These are phyloP conservation scores for Anthracocystis walkeri DNA, from an alignment of 1,284 basidiomycete genomes.

Conservation along the genomic window DNA sequence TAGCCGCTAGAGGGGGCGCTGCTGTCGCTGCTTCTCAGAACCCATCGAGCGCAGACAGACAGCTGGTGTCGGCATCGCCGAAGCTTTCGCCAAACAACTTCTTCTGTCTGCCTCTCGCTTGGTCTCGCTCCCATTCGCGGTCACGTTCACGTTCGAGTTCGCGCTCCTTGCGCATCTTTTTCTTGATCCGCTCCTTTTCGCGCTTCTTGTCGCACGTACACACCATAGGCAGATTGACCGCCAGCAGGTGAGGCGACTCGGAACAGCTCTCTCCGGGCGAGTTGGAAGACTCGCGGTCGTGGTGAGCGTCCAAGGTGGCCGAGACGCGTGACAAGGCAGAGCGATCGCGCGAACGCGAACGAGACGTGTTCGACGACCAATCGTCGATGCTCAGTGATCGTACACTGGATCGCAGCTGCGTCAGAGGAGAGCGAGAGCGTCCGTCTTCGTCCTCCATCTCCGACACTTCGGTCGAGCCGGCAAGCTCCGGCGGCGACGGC, in stretches of 20 bases:
- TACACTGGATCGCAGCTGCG: slow-evolving; percentile 35
- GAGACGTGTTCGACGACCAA: slow-evolving; percentile 17
- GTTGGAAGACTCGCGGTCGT: slow-evolving; percentile 43
- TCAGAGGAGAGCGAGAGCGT: slow-evolving; percentile 21
- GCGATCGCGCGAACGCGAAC: slow-evolving; percentile 27
- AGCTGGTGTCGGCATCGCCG: slow-evolving; percentile 40
- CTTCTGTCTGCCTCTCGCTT: slow-evolving; percentile 43
- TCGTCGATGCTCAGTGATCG: slow-evolving; percentile 45
- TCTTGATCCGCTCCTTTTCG: slow-evolving; percentile 50
- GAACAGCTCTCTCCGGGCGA: slow-evolving; percentile 47
- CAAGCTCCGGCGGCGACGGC: background rate
- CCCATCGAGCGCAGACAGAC: slow-evolving; percentile 47
- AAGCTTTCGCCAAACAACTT: slow-evolving; percentile 52
- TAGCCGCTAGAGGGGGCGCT: slow-evolving; percentile 2
- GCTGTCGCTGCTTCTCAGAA: slow-evolving; percentile 32
- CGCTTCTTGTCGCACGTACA: slow-evolving; percentile 53
- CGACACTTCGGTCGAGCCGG: slow-evolving; percentile 28
- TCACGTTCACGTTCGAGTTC: slow-evolving; percentile 53
- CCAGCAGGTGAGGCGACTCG: slow-evolving; percentile 28
- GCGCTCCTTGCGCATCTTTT: slow-evolving; percentile 49
- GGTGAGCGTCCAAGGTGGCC: slow-evolving; percentile 12
- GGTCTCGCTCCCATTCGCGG: slow-evolving; percentile 50
- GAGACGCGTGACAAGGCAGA: slow-evolving; percentile 18
- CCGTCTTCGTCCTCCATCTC: slow-evolving; percentile 39
- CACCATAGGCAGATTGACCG: slow-evolving; percentile 22